Evolutionary conservation across 495 filamentous ascomycete genomes (phyloP), one percentile per base, ranked within the genome.

Genomic region (Umbilicaria muhlenbergii): DNA sequence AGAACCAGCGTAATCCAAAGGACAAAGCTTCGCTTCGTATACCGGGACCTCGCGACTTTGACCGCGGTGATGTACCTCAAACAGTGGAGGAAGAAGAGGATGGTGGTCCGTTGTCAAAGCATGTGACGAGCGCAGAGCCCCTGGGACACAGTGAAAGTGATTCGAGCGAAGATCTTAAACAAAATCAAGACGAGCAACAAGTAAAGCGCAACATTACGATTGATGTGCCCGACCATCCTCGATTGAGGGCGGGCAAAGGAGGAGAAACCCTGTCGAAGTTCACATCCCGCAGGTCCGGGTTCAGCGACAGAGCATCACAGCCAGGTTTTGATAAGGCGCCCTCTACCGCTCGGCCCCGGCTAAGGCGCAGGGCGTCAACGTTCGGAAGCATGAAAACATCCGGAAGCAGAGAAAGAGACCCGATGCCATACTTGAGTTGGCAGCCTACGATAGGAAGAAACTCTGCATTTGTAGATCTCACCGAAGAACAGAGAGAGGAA

Each of bases 391-490:
- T 68, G 12, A 48, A 21, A 37, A 16, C 44, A 19, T 51, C 42
- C 44, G 48, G 37, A 6, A 44, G 50, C 54, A 69, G 41, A 62
- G 71, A 53, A 13, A 53, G 54, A 38, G 66, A 66, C 5, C 63
- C 57, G 7, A 43, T 67, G 18, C 88, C 91, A 0, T 98, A 98
- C 58, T 70, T 98, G 17, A 94, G 85, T 57, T 96, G 84, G 77
- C 76, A 87, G 57, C 85, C 91, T 5, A 98, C 91, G 0, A 66
- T 94, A 33, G 91, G 83, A 14, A 73, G 91, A 34, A 96, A 96
- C 56, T 94, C 88, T 21, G 78, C 80, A 14, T 98, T 98, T 49
- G 69, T 91, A 6, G 83, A 87, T 57, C 62, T 96, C 40, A 84
- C 79, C 0, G 83, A 92, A 57, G 85, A 84, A 45, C 88, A 96